Percentiles rank a stretch among this genome's conserved stretches.
phyloP scores from a whole-genome alignment of 163 green algal genomes.

The Picocystis sp. region DNA sequence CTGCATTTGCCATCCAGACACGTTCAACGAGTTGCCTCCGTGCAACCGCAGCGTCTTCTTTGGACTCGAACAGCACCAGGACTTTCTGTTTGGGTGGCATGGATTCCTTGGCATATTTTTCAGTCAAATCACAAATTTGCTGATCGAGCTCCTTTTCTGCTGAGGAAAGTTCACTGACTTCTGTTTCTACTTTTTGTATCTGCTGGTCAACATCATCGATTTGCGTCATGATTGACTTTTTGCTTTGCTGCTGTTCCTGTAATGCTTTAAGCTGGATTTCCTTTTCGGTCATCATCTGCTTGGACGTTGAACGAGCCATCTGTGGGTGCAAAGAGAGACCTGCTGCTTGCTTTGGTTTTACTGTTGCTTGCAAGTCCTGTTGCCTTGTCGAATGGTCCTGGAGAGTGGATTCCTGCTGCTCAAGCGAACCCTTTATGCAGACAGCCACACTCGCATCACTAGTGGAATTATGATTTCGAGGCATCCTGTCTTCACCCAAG shows the following conservation, averaged over 20 bases:
- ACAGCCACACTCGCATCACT: no score
- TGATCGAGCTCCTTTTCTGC: neutral
- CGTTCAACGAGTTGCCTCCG: neutral
- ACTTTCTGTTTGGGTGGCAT: neutral
- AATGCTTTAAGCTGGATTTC: slow-evolving; percentile 3
- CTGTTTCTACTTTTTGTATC: slow-evolving; percentile 4
- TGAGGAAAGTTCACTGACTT: neutral
- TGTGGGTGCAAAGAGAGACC: no score
- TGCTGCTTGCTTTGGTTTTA: no score
- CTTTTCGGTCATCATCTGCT: no score
- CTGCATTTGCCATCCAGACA: neutral
- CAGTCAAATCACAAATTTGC: slow-evolving; percentile 6
- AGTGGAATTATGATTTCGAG: no score
- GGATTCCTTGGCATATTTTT: neutral
- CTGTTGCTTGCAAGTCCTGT: no score
- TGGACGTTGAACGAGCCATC: no score
- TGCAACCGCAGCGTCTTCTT: neutral
- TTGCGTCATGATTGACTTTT: neutral
- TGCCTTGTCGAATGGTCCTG: no score
- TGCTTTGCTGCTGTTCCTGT: neutral
- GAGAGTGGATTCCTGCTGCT: no score
- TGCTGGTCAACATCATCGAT: neutral
- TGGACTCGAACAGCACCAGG: neutral
- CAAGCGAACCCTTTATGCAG: no score
- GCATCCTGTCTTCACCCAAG: no score